Percentiles rank a stretch among this genome's conserved stretches.
Evolutionary conservation across 164 flowering plant species (phyloP).

Genomic region (grape (Vitis vinifera)): DNA sequence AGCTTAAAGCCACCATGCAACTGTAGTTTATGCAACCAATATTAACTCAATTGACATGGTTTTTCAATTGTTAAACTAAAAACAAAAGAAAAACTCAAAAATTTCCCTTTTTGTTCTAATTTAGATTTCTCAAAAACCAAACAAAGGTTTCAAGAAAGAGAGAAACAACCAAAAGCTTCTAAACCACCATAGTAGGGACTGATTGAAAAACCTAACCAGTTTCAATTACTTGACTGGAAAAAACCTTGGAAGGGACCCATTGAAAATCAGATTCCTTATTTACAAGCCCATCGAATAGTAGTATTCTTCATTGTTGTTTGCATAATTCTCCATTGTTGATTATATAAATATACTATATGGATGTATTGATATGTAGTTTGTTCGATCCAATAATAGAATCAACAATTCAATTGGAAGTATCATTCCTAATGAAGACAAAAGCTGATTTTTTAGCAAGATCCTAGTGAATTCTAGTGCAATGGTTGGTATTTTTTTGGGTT

Average conservation of each 20-base stretch:
- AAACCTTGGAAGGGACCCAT: constrained; percentile 29
- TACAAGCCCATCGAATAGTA: constrained; percentile 50
- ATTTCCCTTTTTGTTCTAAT: too few relatives aligned
- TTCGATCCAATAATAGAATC: neutral
- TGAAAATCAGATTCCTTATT: constrained; percentile 42
- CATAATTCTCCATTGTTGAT: constrained; percentile 36
- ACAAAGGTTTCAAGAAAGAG: too few relatives aligned
- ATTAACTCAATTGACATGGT: too few relatives aligned
- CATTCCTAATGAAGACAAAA: neutral
- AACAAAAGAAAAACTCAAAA: too few relatives aligned
- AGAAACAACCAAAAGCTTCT: too few relatives aligned
- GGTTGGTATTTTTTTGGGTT: neutral
- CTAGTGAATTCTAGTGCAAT: constrained; percentile 1
- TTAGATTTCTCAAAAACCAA: too few relatives aligned
- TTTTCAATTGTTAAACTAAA: too few relatives aligned
- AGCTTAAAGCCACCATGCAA: too few relatives aligned
- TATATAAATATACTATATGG: neutral
- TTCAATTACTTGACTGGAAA: constrained; percentile 40
- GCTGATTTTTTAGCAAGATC: neutral
- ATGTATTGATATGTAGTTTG: neutral
- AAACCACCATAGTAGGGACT: neutral
- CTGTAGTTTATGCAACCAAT: too few relatives aligned
- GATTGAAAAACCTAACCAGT: neutral
- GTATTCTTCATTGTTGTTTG: constrained; percentile 45
- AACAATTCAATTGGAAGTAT: neutral